Evolutionary conservation across 768 basidiomycete species (phyloP), one percentile per base, ranked within the genome.

Genomic region (Cyathus striatus): DNA sequence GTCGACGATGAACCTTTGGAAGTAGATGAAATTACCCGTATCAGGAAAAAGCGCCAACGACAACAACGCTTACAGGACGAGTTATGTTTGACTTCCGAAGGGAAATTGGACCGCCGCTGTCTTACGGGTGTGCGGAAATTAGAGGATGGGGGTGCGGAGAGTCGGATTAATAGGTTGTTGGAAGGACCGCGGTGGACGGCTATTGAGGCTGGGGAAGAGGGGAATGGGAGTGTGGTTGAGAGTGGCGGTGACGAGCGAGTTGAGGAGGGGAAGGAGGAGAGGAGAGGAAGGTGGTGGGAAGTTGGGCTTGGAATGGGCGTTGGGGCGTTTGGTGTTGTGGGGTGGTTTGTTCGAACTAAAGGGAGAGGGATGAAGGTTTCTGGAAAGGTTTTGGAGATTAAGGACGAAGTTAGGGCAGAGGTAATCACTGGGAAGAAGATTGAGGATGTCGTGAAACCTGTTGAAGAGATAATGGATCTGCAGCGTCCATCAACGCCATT

Each of bases 41-140:
- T 45, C 4, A 21, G 47, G 18, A 50, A 44, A 38, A 25, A 40
- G 10, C 35, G 40, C 10, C 27, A 46, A 40, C 32, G 33, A 17
- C 42, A 38, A 42, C 44, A 12, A 2, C 30, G 17, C 13, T 16
- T 32, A 13, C 12, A 39, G 17, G 41, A 18, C 23, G 23, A 20
- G 42, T 35, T 5, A 30, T 42, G 14, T 43, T 46, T 45, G 37
- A 3, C 23, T 1, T 41, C 50, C 18, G 50, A 50, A 26, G 10
- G 14, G 23, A 38, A 39, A 14, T 46, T 35, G 38, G 76, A 86
- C 54, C 64, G 70, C 3, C 70, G 73, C 7, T 89, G 86, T 57
- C 60, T 85, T 13, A 75, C 79, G 9, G 86, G 86, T 18, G 71
- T 84, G 36, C 68, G 78, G 5, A 61, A 57, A 16, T 60, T 86